Evolutionary conservation across 148 eudicot genomes (phyloP), one percentile per base, ranked within the genome.

Genomic region (Cornus kousa): DNA sequence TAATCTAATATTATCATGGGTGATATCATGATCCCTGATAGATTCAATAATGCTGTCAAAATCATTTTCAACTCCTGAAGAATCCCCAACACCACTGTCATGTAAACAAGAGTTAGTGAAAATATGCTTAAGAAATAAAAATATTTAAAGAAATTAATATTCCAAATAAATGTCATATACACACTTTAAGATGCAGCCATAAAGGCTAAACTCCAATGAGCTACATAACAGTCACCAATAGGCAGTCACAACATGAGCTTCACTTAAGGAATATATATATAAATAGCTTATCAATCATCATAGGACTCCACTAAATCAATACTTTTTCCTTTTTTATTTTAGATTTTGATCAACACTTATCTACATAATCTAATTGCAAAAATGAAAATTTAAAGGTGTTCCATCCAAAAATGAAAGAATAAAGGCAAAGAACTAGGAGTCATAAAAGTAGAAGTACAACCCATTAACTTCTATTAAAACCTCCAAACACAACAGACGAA

Each of bases 1-100:
- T 60, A 43, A 69, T 81, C 90, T 89, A 73, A 95, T 83, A 9
- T 78, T 80, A 82, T 88, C 92, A 23, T 90, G 84, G 60, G 97
- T 87, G 67, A 92, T 82, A 17, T 90, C 87, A 67, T 69, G 79
- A 75, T 89, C 89, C 70, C 75, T 82, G 62, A 95, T 82, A 57
- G 87, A 84, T 81, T 83, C 83, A 59, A 88, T 78, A 37, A 93
- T 82, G 79, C 78, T 81, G 76, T 90, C 96, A 72, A 91, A 68
- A 35, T 86, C 86, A 80, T 76, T 65, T 13, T 81, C 48, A 72
- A 72, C 82, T 64, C 70, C 85, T 73, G 70, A 70, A 65, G 70
- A 74, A 73, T 86, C 88, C 74, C 83, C 90, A 57, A 50, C 80
- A 68, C 76, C 84, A 82, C 98, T 94, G 87, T 43, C 53, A 71